Base-by-base conservation (phyloP, 495 filamentous ascomycete species). In the Achaetomiella virescens region DNA sequence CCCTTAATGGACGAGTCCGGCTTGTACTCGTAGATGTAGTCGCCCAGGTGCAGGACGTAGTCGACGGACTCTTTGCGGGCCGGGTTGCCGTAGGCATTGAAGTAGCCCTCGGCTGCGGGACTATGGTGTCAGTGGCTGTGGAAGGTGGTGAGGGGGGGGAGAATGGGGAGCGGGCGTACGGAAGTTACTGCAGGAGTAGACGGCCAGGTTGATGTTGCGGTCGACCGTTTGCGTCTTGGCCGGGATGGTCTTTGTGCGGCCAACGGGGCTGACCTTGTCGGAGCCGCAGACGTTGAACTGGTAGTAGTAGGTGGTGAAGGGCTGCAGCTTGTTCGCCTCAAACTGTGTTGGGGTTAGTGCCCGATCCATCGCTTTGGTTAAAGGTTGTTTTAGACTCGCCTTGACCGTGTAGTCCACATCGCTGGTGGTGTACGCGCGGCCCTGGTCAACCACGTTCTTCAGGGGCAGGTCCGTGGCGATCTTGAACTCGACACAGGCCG, bases 371-470 rank as follows among this genome's bases (percentile, higher is more conserved):
- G 6, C 7, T 17, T 6, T 2, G 33, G 20, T 1, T 5, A 27
- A 35, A 6, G 15, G 21, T 15, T 31, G 9, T 31, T 24, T 38
- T 17, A 60, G 46, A n/a, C 29, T 45, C 24, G 79, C 80, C 74
- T 88, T 87, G 31, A 87, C 72, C 15, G 84, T 88, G 59, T 82
- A 88, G 59, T 88, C 84, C 25, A 88, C 77, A 66, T 88, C 84
- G 1, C 78, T 83, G 38, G 72, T 83, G 0, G 84, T 88, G 63
- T 80, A 85, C 0, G 72, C 82, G 9, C 68, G 72, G 0, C 73
- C 73, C 17, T 56, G 47, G 24, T 70, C 41, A 25, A 58, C 55
- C 57, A 61, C 24, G 35, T 56, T 20, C 48, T 41, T 21, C 42
- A 64, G 27, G 10, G 78, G 70, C 31, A 68, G 45, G 11, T 78